Evolutionary conservation across 2,329 filamentous ascomycete genomes (phyloP), one percentile per base, ranked within the genome.

Genomic region (Magnaporthiopsis rhizophila): DNA sequence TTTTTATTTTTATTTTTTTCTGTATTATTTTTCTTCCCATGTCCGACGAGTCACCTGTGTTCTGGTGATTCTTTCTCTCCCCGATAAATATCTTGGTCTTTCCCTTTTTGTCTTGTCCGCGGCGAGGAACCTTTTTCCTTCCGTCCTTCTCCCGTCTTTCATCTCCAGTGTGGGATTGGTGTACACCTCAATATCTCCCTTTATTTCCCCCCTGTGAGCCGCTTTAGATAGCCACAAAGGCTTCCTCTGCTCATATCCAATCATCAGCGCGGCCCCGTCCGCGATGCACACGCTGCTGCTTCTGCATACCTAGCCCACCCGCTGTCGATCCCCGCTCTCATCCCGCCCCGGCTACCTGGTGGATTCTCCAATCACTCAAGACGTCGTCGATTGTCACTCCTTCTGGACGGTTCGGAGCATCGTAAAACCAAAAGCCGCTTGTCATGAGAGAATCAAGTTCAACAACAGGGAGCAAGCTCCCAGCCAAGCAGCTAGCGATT

Each of bases 401-500:
- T 24, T 11, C 7, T 9, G 18, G 21, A 3, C 45, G 0, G 21
- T 21, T 11, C 8, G 45, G n/a, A n/a, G 9, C 4, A 53, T n/a
- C 45, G n/a, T 53, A 53, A 21, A 38, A 7, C n/a, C 8, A 9
- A 21, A 9, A 50, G 11, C 3, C 30, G 12, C 34, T 3, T 30
- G 59, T 21, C 64, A 70, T 70, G 69, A 36, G 64, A 9, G 36
- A 62, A 12, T 38, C 56, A 69, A 64, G 68, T 68, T 66, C 69
- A 67, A 65, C 69, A 67, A 65, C 69, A 68, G 75, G 74, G 67
- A 83, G 86, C 32, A 90, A 87, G 79, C 81, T 95, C 80, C 91
- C 91, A 0, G 80, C 85, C 58, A 85, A 87, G 81, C 91, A 96
- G 78, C 80, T 96, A 72, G 79, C 86, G 58, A 92, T 96, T 72